Percentiles rank a stretch among this genome's conserved stretches.
Evolutionary conservation across 2,329 filamentous ascomycete species (phyloP).

Genomic region (Aureobasidium pullulans): DNA sequence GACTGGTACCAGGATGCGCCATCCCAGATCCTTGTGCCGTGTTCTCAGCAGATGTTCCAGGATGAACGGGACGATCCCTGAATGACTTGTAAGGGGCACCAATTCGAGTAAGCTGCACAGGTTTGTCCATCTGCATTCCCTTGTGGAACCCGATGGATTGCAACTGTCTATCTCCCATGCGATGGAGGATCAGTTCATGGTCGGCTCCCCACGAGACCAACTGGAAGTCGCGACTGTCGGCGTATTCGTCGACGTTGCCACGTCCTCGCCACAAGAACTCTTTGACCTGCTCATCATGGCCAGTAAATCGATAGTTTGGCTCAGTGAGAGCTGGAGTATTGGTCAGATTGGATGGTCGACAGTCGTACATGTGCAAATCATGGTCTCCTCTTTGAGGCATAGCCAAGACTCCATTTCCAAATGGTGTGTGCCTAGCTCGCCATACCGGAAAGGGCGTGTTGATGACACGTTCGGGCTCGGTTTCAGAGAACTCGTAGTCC

Average conservation of each 20-base stretch:
- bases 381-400: slow-evolving; percentile 90
- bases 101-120: slow-evolving; percentile 59
- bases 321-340: slow-evolving; percentile 37
- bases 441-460: slow-evolving; percentile 80
- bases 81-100: slow-evolving; percentile 83
- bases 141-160: slow-evolving; percentile 65
- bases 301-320: slow-evolving; percentile 49
- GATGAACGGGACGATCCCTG: slow-evolving; percentile 43
- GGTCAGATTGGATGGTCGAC: slow-evolving; percentile 28
- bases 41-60: not conserved
- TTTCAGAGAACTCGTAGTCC: slow-evolving; percentile 62
- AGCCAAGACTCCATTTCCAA: slow-evolving; percentile 74
- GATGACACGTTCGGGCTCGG: slow-evolving; percentile 68
- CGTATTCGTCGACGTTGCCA: slow-evolving; percentile 56
- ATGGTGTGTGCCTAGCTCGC: slow-evolving; percentile 85
- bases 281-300: slow-evolving; percentile 62
- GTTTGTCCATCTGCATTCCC: slow-evolving; percentile 57
- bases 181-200: slow-evolving; percentile 71
- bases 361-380: slow-evolving; percentile 75
- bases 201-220: slow-evolving; percentile 90
- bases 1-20: slow-evolving; percentile 1
- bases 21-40: not conserved
- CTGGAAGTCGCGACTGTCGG: slow-evolving; percentile 84
- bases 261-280: slow-evolving; percentile 86
- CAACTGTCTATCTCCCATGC: slow-evolving; percentile 57